phyloP scores from a whole-genome alignment of 2,329 filamentous ascomycete genomes.

The Penicillium sp. region DNA sequence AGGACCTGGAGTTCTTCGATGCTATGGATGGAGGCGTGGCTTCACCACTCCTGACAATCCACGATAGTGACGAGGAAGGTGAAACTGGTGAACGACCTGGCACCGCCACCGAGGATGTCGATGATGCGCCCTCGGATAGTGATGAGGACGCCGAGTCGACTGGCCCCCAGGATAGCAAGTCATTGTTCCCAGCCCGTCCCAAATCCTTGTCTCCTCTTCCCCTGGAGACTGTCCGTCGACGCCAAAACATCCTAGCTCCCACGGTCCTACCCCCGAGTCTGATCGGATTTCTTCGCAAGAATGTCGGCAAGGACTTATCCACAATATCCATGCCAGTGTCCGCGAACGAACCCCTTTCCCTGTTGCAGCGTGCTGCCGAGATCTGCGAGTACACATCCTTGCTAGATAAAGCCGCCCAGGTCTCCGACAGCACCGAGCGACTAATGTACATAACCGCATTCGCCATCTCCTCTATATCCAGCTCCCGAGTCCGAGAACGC shows the following conservation, averaged over 20 bases:
- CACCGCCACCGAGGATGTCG: constrained; percentile 49
- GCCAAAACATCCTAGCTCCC: constrained; percentile 71
- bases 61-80: constrained; percentile 71
- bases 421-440: constrained; percentile 66
- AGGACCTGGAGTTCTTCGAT: constrained; percentile 89
- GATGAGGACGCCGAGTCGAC: constrained; percentile 56
- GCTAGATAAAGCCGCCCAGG: constrained; percentile 71
- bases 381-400: constrained; percentile 88
- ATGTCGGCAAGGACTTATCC: constrained; percentile 95
- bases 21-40: constrained; percentile 69
- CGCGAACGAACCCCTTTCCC: constrained; percentile 87
- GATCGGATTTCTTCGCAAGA: constrained; percentile 93
- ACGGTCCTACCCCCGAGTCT: constrained; percentile 84
- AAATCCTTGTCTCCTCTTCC: constrained; percentile 80
- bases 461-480: constrained; percentile 84
- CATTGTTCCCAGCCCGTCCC: constrained; percentile 74
- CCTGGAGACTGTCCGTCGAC: constrained; percentile 67
- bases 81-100: constrained; percentile 39
- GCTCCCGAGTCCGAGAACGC: constrained; percentile 81
- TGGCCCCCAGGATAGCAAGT: constrained; percentile 38
- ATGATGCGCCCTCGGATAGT: constrained; percentile 67
- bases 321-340: constrained; percentile 98
- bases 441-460: constrained; percentile 87
- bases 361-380: constrained; percentile 87
- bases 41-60: constrained; percentile 75